These are phyloP conservation scores for Xylaria acuta DNA, from an alignment of 495 filamentous ascomycete genomes.

Conservation along the genomic window DNA sequence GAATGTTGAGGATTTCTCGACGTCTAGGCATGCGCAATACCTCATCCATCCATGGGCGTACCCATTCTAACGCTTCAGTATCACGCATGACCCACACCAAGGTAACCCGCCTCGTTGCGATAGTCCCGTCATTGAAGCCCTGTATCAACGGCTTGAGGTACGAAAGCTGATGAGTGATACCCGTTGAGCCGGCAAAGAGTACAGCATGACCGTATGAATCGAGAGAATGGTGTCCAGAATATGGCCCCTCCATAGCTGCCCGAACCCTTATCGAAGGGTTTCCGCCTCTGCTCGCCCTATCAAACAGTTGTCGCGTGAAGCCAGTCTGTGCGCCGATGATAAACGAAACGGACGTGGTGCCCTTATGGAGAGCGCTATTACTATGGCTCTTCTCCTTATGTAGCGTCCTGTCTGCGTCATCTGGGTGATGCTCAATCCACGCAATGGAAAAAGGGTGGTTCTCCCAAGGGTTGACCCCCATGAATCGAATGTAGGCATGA, in stretches of 20 bases:
- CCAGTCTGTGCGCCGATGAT: conserved; percentile 85
- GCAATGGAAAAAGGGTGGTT: conserved; percentile 94
- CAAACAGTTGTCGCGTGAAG: conserved; percentile 83
- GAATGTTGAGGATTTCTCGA: conserved; percentile 77
- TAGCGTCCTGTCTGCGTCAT: conserved; percentile 32
- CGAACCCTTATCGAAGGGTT: conserved; percentile 41
- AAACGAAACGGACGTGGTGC: conserved; percentile 69
- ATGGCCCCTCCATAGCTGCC: conserved; percentile 81
- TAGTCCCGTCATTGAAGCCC: conserved; percentile 72
- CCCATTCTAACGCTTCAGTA: conserved; percentile 89
- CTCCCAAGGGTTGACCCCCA: conserved; percentile 76
- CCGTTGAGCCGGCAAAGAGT: conserved; percentile 89
- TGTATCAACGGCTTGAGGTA: conserved; percentile 81
- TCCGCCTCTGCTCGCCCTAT: conserved; percentile 41
- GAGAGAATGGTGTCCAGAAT: conserved; percentile 80
- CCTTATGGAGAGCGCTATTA: conserved; percentile 36
- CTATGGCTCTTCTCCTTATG: conserved; percentile 29
- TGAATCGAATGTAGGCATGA: conserved; percentile 87
- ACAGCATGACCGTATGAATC: conserved; percentile 90
- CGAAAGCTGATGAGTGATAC: conserved; percentile 94
- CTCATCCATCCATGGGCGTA: conserved; percentile 88
- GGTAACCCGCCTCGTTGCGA: conserved; percentile 78
- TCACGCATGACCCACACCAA: conserved; percentile 93
- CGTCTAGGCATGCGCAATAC: conserved; percentile 80
- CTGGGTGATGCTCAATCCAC: conserved; percentile 67